phyloP scores from a whole-genome alignment of 129 eudicot genomes.

The Arctium lappa region DNA sequence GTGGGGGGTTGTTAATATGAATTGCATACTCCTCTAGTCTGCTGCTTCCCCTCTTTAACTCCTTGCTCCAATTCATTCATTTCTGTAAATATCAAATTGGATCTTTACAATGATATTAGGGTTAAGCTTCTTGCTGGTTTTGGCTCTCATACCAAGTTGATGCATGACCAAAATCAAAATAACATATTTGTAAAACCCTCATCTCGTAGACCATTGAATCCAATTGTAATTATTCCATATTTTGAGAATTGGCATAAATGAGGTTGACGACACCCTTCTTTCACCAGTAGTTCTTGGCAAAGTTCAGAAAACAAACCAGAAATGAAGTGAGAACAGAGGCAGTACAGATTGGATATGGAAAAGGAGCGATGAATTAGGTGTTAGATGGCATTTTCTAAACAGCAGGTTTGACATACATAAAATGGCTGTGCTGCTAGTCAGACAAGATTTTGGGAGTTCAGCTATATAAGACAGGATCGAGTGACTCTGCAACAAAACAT shows the following conservation, averaged over 20 bases:
- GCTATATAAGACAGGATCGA: no score
- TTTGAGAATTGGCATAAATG: not conserved
- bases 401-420: no score
- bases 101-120: not conserved
- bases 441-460: no score
- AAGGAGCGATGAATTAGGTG: no score
- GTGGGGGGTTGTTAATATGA: not conserved
- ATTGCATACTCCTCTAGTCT: not conserved
- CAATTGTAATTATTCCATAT: not conserved
- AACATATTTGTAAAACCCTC: not conserved
- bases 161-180: not conserved
- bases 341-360: no score
- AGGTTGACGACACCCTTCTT: not conserved
- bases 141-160: not conserved
- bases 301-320: not conserved
- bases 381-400: no score
- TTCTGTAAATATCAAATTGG: not conserved
- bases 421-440: no score
- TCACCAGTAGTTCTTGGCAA: not conserved
- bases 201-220: not conserved
- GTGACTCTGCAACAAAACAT: no score
- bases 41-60: not conserved
- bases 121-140: not conserved
- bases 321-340: not conserved
- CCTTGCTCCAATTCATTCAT: not conserved